Conservation (phyloP, 139 green algal species). For the Closterium sp. region DNA sequence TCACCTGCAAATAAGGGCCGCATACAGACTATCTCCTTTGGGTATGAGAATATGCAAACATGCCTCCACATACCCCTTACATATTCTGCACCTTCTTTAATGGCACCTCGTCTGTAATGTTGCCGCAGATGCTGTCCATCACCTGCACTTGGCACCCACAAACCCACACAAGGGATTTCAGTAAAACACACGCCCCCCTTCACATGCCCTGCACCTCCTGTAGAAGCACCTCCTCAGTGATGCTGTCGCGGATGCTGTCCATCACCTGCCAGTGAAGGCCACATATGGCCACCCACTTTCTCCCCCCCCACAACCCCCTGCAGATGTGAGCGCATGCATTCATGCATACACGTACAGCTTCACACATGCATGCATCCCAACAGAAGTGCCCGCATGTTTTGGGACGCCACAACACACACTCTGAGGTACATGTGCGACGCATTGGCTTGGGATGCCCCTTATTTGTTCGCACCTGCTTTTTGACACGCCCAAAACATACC, state of each 20-base stretch:
- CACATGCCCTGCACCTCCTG: neutral
- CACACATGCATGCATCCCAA: neutral
- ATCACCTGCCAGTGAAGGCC: no score
- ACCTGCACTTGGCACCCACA: neutral
- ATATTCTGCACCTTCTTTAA: neutral
- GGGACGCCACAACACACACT: no score
- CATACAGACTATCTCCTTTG: neutral
- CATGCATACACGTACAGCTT: neutral
- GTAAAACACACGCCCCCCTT: no score
- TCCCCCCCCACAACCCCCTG: neutral
- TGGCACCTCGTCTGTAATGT: slow-evolving; percentile 50
- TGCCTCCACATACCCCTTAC: no score
- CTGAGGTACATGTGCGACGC: slow-evolving; percentile 29
- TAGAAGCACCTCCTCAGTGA: slow-evolving; percentile 47
- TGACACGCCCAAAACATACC: neutral
- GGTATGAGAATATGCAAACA: no score
- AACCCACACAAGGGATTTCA: no score
- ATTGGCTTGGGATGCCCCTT: neutral
- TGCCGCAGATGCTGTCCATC: slow-evolving; percentile 52
- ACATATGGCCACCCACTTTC: neutral
- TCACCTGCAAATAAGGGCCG: slow-evolving; percentile 1
- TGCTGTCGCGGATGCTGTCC: slow-evolving; percentile 33
- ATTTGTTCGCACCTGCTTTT: no score
- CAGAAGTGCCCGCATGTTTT: neutral
- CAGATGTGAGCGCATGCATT: neutral